Evolutionary conservation across 2,329 filamentous ascomycete species (phyloP), one percentile per base, ranked within the genome.

Genomic region (Pyricularia sp.): DNA sequence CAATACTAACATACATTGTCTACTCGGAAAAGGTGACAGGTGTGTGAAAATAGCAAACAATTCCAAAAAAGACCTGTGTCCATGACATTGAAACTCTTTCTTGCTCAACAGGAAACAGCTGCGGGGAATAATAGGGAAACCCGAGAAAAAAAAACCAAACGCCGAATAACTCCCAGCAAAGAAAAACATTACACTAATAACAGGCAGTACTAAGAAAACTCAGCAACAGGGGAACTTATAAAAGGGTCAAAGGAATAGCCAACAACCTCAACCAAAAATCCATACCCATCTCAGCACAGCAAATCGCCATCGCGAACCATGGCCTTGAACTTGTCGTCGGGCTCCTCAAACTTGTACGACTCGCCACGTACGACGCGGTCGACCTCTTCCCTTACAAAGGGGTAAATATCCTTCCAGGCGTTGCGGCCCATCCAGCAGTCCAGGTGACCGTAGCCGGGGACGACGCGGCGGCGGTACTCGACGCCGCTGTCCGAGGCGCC

Each of bases 341-440:
- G 82, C 75, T 83, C 79, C 28, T 74, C 71, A 71, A 84, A 84
- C 30, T 69, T 71, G 69, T 84, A 84, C 2, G 68, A 68, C 66
- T 77, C 75, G 0, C 81, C 82, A 5, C 82, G 75, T 4, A 80
- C 78, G 0, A 88, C 84, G 11, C 84, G 80, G 72, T 88, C 85
- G 1, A 87, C 79, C 75, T 87, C 84, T 73, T 84, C 81, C 33
- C 82, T 75, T 10, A 89, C 79, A 67, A 85, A 80, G 0, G 86
- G 86, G 73, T 83, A 89, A 31, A 89, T 84, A 73, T 89, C 87
- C 74, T 79, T 83, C 80, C 83, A 86, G 3, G 85, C 84, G 69
- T 85, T 82, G 63, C 83, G 80, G 4, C 86, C 86, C 84, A 88
- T 88, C 85, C 85, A 88, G 73, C 83, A 84, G 78, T 89, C 86